These are phyloP conservation scores for Hippophae tibetana DNA, from an alignment of 306 rosid genomes.

Conservation along the genomic window DNA sequence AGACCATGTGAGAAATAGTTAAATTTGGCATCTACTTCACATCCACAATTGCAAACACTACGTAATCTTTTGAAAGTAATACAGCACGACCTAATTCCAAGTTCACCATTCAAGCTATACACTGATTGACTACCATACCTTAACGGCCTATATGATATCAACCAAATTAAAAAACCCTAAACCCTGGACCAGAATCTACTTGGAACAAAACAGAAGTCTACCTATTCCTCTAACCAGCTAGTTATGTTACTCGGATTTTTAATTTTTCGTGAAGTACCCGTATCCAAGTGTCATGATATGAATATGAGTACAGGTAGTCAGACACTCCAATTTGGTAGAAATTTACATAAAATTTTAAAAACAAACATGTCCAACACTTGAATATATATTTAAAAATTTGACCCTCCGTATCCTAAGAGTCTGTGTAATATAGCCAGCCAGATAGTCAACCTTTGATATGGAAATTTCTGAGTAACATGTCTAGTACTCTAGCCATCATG, in stretches of 20 bases:
- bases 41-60: no score
- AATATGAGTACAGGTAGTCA: no score
- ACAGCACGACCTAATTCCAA: no score
- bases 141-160: neutral
- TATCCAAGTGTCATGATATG: no score
- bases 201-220: neutral
- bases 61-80: no score
- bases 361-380: no score
- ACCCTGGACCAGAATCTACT: neutral
- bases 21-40: no score
- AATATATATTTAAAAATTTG: neutral
- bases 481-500: neutral
- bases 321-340: no score
- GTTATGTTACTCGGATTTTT: neutral
- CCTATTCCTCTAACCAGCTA: conserved; percentile 1
- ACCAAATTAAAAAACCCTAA: neutral
- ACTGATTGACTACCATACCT: neutral
- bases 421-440: neutral
- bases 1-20: no score
- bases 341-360: no score
- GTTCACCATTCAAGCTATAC: no score
- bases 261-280: no score
- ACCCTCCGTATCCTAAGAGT: neutral
- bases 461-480: neutral
- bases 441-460: neutral